These are phyloP conservation scores for Mucor plumbeus DNA, from an alignment of 371 early-diverging fungal species.

Conservation along the genomic window DNA sequence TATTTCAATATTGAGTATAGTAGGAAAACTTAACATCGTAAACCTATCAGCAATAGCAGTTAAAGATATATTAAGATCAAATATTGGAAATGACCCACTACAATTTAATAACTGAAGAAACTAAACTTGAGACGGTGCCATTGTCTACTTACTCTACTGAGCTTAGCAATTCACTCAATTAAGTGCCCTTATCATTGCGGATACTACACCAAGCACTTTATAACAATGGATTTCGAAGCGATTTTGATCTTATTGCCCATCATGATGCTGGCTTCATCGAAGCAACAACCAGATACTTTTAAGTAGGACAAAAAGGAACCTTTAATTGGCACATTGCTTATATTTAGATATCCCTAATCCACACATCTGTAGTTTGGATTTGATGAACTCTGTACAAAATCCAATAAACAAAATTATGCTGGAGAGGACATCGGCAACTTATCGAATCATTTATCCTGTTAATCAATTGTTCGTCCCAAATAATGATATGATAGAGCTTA, in stretches of 20 bases:
- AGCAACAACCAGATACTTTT: slow-evolving; percentile 19
- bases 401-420: slow-evolving; percentile 8
- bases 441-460: background rate
- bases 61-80: too few relatives aligned
- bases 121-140: slow-evolving; percentile 13
- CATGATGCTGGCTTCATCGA: slow-evolving; percentile 25
- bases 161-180: slow-evolving; percentile 18
- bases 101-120: too few relatives aligned
- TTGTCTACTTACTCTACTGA: slow-evolving; percentile 21
- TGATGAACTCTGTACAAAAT: slow-evolving; percentile 14
- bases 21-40: too few relatives aligned
- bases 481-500: too few relatives aligned
- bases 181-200: slow-evolving; percentile 11
- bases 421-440: slow-evolving; percentile 20
- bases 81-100: too few relatives aligned
- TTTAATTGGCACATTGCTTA: slow-evolving; percentile 16
- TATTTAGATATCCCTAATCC: slow-evolving; percentile 26
- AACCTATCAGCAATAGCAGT: too few relatives aligned
- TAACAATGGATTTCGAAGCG: slow-evolving; percentile 12
- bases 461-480: too few relatives aligned
- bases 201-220: slow-evolving; percentile 20
- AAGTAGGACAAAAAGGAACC: slow-evolving; percentile 20
- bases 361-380: slow-evolving; percentile 22
- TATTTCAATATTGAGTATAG: too few relatives aligned
- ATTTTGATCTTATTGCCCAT: slow-evolving; percentile 17